phyloP scores from a whole-genome alignment of 2,329 filamentous ascomycete species.

The Stylonectria norvegica region DNA sequence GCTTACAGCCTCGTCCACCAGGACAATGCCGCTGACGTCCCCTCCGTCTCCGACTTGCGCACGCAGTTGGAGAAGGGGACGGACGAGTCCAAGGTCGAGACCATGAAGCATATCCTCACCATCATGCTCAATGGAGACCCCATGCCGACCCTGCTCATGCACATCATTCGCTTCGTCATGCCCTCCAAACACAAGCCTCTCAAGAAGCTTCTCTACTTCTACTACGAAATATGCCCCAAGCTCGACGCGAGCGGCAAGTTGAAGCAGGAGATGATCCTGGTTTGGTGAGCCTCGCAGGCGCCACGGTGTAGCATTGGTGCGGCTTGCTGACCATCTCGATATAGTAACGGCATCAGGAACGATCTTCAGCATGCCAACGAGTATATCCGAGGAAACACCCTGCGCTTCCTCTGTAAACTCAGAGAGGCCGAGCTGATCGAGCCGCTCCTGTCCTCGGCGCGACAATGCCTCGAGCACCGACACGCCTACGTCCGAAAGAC shows the following conservation, averaged over 20 bases:
- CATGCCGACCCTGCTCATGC: slow-evolving; percentile 94
- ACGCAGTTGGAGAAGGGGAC: slow-evolving; percentile 90
- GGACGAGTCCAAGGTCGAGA: slow-evolving; percentile 89
- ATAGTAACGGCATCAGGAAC: slow-evolving; percentile 94
- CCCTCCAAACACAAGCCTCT: slow-evolving; percentile 93
- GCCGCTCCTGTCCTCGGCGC: slow-evolving; percentile 86
- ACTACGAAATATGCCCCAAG: slow-evolving; percentile 99
- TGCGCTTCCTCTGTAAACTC: slow-evolving; percentile 95
- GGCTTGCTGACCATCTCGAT: slow-evolving; percentile 8
- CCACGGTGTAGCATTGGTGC: slow-evolving; percentile 1
- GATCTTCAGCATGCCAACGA: slow-evolving; percentile 97
- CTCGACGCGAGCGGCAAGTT: slow-evolving; percentile 88
- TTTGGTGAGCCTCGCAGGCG: slow-evolving; percentile 63
- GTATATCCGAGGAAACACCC: slow-evolving; percentile 96
- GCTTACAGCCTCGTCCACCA: slow-evolving; percentile 96
- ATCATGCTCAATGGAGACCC: slow-evolving; percentile 98
- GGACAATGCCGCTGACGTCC: slow-evolving; percentile 94
- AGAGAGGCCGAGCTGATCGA: slow-evolving; percentile 95
- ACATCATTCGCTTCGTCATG: slow-evolving; percentile 99
- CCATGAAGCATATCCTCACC: slow-evolving; percentile 92
- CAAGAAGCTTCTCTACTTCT: slow-evolving; percentile 98
- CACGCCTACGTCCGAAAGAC: slow-evolving; percentile 99
- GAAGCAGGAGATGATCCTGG: slow-evolving; percentile 99
- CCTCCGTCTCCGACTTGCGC: slow-evolving; percentile 84
- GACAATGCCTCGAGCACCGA: slow-evolving; percentile 89